phyloP scores from a whole-genome alignment of 495 filamentous ascomycete genomes.

The Neurospora pannonica region DNA sequence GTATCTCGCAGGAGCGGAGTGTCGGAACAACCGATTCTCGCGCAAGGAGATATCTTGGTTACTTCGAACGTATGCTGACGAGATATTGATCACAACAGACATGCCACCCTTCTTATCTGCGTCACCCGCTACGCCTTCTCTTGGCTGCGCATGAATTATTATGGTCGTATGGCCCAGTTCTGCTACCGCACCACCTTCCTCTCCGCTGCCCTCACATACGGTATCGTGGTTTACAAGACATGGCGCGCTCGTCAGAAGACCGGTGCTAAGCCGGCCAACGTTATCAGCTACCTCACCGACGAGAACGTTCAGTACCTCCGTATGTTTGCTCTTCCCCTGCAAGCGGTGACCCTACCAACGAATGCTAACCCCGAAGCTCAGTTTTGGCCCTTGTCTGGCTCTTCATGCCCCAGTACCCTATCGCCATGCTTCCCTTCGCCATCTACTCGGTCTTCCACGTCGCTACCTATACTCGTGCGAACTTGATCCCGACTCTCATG shows the following conservation, averaged over 20 bases:
- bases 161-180: slow-evolving; percentile 61
- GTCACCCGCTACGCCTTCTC: slow-evolving; percentile 73
- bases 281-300: slow-evolving; percentile 60
- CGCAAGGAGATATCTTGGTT: background rate
- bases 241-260: slow-evolving; percentile 70
- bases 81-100: slow-evolving; percentile 35
- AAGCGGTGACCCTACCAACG: slow-evolving; percentile 3
- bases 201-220: slow-evolving; percentile 83
- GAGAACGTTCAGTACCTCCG: slow-evolving; percentile 97
- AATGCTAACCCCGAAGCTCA: slow-evolving; percentile 23
- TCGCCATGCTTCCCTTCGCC: slow-evolving; percentile 86
- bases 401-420: slow-evolving; percentile 74
- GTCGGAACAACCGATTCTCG: background rate
- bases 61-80: background rate
- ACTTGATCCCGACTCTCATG: slow-evolving; percentile 55
- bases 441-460: slow-evolving; percentile 99
- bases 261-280: slow-evolving; percentile 48
- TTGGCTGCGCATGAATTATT: slow-evolving; percentile 74
- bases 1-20: background rate
- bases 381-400: slow-evolving; percentile 96
- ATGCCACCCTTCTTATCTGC: slow-evolving; percentile 73
- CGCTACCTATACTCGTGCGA: slow-evolving; percentile 68
- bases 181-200: slow-evolving; percentile 85
- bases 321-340: slow-evolving; percentile 38
- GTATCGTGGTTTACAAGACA: slow-evolving; percentile 98